phyloP scores from a whole-genome alignment of 1,139 yeast species.

The Maudiozyma humilis region DNA sequence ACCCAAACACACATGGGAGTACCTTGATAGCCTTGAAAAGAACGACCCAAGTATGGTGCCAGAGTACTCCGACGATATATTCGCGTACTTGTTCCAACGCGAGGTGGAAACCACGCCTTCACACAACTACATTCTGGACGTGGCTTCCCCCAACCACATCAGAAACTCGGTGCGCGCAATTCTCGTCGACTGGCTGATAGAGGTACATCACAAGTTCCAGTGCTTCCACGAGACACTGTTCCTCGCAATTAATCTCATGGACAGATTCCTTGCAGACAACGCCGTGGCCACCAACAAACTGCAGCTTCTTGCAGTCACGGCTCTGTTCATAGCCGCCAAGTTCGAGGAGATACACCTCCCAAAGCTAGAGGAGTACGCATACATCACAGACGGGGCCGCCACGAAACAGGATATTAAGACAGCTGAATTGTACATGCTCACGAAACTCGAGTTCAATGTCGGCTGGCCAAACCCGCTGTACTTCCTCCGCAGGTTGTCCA shows the following conservation, averaged over 20 bases:
- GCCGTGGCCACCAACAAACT: conserved; percentile 70
- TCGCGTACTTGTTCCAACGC: conserved; percentile 60
- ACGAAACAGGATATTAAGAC: conserved; percentile 75
- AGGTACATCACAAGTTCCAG: conserved; percentile 80
- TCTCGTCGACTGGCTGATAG: conserved; percentile 87
- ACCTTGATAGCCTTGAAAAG: conserved; percentile 70
- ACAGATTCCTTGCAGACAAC: conserved; percentile 74
- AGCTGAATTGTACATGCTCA: conserved; percentile 77
- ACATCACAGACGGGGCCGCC: conserved; percentile 78
- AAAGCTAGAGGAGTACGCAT: conserved; percentile 77
- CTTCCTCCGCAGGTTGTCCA: conserved; percentile 79
- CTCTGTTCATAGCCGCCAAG: conserved; percentile 85
- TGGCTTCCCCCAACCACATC: conserved; percentile 43
- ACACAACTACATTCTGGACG: conserved; percentile 45
- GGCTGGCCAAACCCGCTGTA: conserved; percentile 93
- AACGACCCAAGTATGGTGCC: conserved; percentile 88
- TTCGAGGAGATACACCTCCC: conserved; percentile 96
- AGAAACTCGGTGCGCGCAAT: conserved; percentile 82
- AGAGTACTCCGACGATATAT: conserved; percentile 83
- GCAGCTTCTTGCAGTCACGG: conserved; percentile 83
- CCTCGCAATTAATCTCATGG: conserved; percentile 81
- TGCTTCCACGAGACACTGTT: conserved; percentile 82
- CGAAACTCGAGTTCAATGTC: conserved; percentile 67
- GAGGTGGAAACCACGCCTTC: conserved; percentile 70
- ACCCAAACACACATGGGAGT: conserved; percentile 40